Evolutionary conservation across 2,329 filamentous ascomycete genomes (phyloP).

Genomic region (Fusarium tjaetaba): DNA sequence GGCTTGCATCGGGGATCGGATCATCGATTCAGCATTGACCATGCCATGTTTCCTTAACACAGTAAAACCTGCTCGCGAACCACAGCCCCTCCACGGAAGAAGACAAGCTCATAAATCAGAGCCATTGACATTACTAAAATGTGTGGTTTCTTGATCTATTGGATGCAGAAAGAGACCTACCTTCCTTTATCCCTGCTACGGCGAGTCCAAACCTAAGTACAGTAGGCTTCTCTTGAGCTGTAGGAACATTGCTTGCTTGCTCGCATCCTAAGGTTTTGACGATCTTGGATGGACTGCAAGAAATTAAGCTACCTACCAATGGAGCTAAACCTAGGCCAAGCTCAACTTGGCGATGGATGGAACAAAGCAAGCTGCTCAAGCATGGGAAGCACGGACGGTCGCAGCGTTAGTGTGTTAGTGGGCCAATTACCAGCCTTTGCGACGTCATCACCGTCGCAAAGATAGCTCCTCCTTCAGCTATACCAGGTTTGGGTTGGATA

Average conservation of each 20-base stretch:
- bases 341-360: conserved; percentile 3
- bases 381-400: conserved; percentile 23
- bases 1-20: conserved; percentile 1
- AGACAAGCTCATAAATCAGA: background rate
- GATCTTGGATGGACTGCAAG: conserved; percentile 12
- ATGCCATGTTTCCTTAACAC: conserved; percentile 23
- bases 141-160: background rate
- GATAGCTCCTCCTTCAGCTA: conserved; percentile 28
- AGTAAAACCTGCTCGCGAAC: conserved; percentile 28
- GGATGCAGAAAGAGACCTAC: background rate
- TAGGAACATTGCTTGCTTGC: background rate
- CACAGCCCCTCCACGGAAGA: conserved; percentile 3
- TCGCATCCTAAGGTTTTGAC: background rate
- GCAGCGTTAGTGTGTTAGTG: conserved; percentile 3
- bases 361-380: background rate
- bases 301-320: conserved; percentile 24
- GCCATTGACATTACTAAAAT: background rate
- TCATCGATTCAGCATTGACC: conserved; percentile 12
- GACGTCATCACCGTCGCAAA: conserved; percentile 30
- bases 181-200: background rate
- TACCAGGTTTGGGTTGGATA: conserved; percentile 10
- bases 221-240: background rate
- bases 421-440: conserved; percentile 26
- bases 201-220: background rate
- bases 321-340: background rate